Conservation (phyloP, 169 alveolate species). For the Cryptosporidium xiaoi region DNA sequence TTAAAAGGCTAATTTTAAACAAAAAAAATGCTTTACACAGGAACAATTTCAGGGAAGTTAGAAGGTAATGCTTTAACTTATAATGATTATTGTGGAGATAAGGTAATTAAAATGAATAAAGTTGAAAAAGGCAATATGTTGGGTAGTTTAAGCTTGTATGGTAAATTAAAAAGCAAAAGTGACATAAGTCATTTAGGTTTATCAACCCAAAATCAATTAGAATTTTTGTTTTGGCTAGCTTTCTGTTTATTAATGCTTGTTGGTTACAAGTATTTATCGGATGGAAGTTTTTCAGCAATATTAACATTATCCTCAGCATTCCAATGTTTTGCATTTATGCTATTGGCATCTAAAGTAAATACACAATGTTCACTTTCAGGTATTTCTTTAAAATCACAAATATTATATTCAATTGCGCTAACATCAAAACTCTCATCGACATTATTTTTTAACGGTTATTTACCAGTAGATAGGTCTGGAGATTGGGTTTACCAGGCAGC, state of each 20-base stretch:
- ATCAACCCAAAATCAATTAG: slow-evolving; percentile 38
- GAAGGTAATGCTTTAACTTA: slow-evolving; percentile 41
- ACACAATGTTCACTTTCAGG: slow-evolving; percentile 73
- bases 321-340: slow-evolving; percentile 72
- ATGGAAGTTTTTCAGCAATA: slow-evolving; percentile 74
- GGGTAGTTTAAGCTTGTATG: slow-evolving; percentile 16
- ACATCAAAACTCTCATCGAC: slow-evolving; percentile 79
- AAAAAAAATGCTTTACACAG: slow-evolving; percentile 51
- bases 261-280: slow-evolving; percentile 69
- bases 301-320: slow-evolving; percentile 66
- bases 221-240: slow-evolving; percentile 65
- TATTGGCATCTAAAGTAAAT: slow-evolving; percentile 63
- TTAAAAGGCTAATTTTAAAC: slow-evolving; percentile 63
- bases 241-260: slow-evolving; percentile 50
- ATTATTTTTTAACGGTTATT: slow-evolving; percentile 79
- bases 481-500: slow-evolving; percentile 81
- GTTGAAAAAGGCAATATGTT: slow-evolving; percentile 5
- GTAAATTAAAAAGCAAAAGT: slow-evolving; percentile 16
- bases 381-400: slow-evolving; percentile 57
- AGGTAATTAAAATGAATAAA: too few relatives aligned
- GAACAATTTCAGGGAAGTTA: slow-evolving; percentile 54
- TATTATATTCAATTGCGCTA: slow-evolving; percentile 72
- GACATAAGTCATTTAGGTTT: background rate
- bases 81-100: background rate
- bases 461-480: slow-evolving; percentile 83